phyloP scores from a whole-genome alignment of 2,329 filamentous ascomycete species.

The Alternaria gaisen region DNA sequence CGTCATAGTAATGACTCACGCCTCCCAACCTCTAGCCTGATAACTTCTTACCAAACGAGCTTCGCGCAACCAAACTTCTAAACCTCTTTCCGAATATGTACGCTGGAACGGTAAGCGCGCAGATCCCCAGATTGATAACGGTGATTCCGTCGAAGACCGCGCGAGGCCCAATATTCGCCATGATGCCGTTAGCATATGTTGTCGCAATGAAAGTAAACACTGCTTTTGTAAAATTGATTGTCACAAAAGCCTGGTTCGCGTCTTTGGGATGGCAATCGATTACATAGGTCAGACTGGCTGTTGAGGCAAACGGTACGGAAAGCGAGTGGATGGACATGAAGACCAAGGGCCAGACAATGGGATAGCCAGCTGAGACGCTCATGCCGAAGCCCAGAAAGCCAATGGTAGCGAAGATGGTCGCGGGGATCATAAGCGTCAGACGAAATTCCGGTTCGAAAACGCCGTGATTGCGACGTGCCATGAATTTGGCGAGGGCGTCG shows the following conservation, averaged over 20 bases:
- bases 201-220: constrained; percentile 68
- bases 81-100: constrained; percentile 53
- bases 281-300: constrained; percentile 52
- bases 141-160: constrained; percentile 74
- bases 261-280: constrained; percentile 54
- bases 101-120: constrained; percentile 76
- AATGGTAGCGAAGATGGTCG: constrained; percentile 44
- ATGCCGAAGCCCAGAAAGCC: constrained; percentile 56
- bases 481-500: constrained; percentile 73
- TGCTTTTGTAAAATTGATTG: constrained; percentile 54
- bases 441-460: constrained; percentile 94
- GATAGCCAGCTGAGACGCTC: constrained; percentile 40
- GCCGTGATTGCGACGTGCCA: constrained; percentile 80
- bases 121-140: constrained; percentile 77
- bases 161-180: constrained; percentile 61
- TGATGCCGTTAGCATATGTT: constrained; percentile 83
- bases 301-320: constrained; percentile 51
- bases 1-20: background rate
- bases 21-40: constrained; percentile 12
- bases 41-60: constrained; percentile 30
- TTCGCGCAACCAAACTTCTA: constrained; percentile 39
- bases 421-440: constrained; percentile 46
- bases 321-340: constrained; percentile 52
- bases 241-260: constrained; percentile 54
- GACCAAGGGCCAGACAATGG: constrained; percentile 40